A percentile compares a stretch with the other conserved stretches of the same genome.
Conservation (phyloP, 306 rosid species). For the Coriaria nepalensis region DNA sequence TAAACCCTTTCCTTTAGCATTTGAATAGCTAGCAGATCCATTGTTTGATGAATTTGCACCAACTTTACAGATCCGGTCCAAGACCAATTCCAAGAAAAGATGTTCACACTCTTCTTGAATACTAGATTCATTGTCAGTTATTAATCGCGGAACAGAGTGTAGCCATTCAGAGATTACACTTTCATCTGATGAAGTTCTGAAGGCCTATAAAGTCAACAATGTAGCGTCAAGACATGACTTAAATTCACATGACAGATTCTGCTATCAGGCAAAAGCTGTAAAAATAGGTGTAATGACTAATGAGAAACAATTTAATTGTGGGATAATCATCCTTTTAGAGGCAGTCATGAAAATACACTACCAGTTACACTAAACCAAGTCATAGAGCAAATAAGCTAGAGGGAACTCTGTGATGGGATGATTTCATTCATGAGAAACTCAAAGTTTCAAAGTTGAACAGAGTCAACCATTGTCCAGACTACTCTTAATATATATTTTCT, state of each 20-base stretch:
- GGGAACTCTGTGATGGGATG: too few species aligned
- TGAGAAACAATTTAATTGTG: too few species aligned
- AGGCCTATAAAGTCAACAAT: conserved; percentile 39
- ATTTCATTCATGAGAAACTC: too few species aligned
- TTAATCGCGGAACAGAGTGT: conserved; percentile 73
- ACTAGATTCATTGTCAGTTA: conserved; percentile 74
- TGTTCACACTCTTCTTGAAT: conserved; percentile 93
- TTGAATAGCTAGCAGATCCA: conserved; percentile 12
- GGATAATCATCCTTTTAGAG: too few species aligned
- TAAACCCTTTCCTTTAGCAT: conserved; percentile 17
- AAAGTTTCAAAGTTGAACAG: too few species aligned
- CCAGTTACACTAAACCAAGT: too few species aligned
- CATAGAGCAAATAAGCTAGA: too few species aligned
- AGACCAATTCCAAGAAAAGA: conserved; percentile 67
- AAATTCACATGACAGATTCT: conserved; percentile 2
- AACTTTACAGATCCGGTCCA: conserved; percentile 56
- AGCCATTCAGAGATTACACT: conserved; percentile 74
- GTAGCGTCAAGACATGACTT: conserved; percentile 5
- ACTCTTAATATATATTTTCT: too few species aligned
- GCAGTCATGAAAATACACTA: too few species aligned
- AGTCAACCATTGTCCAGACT: too few species aligned
- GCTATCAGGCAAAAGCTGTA: neutral
- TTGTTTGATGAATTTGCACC: conserved; percentile 20
- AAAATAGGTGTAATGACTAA: too few species aligned
- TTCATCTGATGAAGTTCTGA: conserved; percentile 53